Evolutionary conservation across 225 moss, liverwort and hornwort genomes (phyloP).

Genomic region (Takakia lepidozioides): DNA sequence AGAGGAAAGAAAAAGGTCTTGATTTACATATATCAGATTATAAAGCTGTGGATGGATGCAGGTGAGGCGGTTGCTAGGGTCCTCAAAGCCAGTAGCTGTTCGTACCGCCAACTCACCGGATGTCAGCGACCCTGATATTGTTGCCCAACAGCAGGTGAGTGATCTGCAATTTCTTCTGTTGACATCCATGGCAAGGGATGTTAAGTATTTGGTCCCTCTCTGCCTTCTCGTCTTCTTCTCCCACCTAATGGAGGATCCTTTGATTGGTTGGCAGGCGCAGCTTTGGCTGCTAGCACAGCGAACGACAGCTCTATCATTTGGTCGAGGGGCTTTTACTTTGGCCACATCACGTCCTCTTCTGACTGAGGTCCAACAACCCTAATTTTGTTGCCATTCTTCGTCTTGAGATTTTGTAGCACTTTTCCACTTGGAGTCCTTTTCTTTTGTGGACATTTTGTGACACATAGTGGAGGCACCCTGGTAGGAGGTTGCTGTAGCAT

Average conservation of each 20-base stretch:
- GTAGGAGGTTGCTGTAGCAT: too few relatives aligned
- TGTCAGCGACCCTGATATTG: constrained; percentile 92
- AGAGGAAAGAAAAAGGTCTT: neutral
- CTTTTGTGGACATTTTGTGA: too few relatives aligned
- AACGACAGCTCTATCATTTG: constrained; percentile 89
- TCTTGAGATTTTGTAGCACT: too few relatives aligned
- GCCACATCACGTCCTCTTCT: constrained; percentile 79
- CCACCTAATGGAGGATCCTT: too few relatives aligned
- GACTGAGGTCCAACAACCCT: constrained; percentile 39
- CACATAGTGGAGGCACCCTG: too few relatives aligned
- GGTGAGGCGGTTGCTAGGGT: constrained; percentile 76
- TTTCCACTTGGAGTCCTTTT: too few relatives aligned
- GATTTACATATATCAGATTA: neutral
- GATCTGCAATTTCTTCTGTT: too few relatives aligned
- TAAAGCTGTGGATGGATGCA: neutral
- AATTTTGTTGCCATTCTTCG: neutral
- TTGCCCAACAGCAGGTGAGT: constrained; percentile 82
- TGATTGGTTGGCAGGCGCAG: constrained; percentile 43
- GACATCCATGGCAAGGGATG: too few relatives aligned
- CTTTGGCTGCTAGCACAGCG: constrained; percentile 97
- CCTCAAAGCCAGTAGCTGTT: constrained; percentile 87
- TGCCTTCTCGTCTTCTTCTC: too few relatives aligned
- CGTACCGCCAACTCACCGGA: constrained; percentile 83
- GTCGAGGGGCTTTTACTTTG: constrained; percentile 92
- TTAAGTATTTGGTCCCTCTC: too few relatives aligned